Conservation (phyloP, 805 yeast genomes). For the Saccharomycopsis synnaedendra region DNA sequence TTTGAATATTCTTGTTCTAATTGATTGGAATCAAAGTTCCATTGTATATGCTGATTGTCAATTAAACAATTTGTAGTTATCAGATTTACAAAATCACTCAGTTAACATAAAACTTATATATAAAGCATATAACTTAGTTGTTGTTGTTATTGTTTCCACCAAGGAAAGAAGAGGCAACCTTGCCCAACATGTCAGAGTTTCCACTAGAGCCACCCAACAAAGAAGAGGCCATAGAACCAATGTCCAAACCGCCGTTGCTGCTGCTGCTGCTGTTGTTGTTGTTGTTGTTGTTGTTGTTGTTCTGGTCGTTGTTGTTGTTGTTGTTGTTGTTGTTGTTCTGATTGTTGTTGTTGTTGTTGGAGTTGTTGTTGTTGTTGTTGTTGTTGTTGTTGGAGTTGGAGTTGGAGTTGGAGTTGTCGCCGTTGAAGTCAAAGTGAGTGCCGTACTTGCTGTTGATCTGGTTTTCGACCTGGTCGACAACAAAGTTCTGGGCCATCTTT, state of each 20-base stretch:
- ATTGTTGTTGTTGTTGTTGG: constrained; percentile 1
- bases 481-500: constrained; percentile 8
- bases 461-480: constrained; percentile 12
- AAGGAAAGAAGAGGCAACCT: constrained; percentile 14
- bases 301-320: constrained; percentile 6
- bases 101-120: no score
- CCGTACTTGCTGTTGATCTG: constrained; percentile 15
- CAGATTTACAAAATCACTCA: no score
- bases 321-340: constrained; percentile 10
- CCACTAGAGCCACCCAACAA: constrained; percentile 8
- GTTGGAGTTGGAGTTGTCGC: constrained; percentile 9
- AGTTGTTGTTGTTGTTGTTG: constrained; percentile 14
- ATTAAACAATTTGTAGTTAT: no score
- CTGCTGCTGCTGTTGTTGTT: not conserved
- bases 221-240: constrained; percentile 11
- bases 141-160: constrained; percentile 7
- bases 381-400: constrained; percentile 10
- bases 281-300: constrained; percentile 2
- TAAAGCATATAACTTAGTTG: not conserved
- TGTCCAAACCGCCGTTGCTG: constrained; percentile 1
- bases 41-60: no score
- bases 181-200: constrained; percentile 4
- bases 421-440: constrained; percentile 5
- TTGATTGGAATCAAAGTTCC: no score
- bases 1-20: no score